These are phyloP conservation scores for Metschnikowia shivogae DNA, from an alignment of 805 yeast species.

Conservation along the genomic window DNA sequence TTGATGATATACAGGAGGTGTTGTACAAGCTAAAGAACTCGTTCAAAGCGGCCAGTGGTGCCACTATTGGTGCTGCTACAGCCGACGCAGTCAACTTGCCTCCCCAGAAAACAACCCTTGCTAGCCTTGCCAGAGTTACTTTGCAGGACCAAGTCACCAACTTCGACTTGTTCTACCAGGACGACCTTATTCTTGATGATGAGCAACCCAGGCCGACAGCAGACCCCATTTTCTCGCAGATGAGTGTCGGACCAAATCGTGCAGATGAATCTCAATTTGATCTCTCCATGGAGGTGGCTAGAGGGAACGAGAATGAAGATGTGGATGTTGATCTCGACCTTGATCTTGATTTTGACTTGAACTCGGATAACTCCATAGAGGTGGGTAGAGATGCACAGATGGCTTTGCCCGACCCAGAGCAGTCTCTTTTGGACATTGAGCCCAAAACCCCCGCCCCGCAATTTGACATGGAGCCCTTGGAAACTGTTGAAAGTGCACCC, in stretches of 20 bases:
- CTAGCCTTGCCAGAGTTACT: conserved; percentile 55
- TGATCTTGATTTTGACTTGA: conserved; percentile 50
- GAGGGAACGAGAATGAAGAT: conserved; percentile 37
- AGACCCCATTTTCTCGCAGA: conserved; percentile 7
- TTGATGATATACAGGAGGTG: conserved; percentile 76
- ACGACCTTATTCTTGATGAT: conserved; percentile 44
- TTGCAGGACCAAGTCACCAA: conserved; percentile 78
- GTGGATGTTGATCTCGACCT: conserved; percentile 19
- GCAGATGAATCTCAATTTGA: conserved; percentile 37
- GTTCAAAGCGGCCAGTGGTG: conserved; percentile 44
- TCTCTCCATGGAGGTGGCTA: conserved; percentile 63
- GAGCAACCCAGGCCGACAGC: conserved; percentile 9
- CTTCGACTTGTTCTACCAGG: conserved; percentile 66
- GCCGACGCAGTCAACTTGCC: conserved; percentile 53
- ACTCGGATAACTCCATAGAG: conserved; percentile 51
- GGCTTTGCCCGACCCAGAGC: conserved; percentile 17
- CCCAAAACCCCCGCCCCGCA: not conserved
- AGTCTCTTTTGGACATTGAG: conserved; percentile 14
- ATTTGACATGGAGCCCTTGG: conserved; percentile 32
- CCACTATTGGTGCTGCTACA: conserved; percentile 21
- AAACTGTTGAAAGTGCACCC: conserved; percentile 25
- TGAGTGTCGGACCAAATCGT: conserved; percentile 8
- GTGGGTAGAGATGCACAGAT: conserved; percentile 43
- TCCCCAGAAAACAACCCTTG: conserved; percentile 54
- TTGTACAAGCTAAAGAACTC: conserved; percentile 66